Evolutionary conservation across 306 rosid species (phyloP).

Genomic region (Glycine latifolia): DNA sequence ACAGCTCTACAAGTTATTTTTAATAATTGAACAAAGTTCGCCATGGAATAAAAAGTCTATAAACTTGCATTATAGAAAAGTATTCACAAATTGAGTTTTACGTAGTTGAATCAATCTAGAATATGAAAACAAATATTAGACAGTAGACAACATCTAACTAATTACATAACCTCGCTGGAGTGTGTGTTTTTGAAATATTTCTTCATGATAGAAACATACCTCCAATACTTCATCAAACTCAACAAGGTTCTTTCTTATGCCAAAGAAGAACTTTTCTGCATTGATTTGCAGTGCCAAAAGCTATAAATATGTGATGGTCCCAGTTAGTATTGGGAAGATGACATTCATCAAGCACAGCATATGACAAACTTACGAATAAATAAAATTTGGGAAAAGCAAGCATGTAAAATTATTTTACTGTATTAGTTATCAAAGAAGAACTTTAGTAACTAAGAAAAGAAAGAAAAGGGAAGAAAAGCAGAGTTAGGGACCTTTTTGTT

Average conservation of each 20-base stretch:
- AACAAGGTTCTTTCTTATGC: slow-evolving; percentile 86
- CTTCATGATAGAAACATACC: slow-evolving; percentile 59
- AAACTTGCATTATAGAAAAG: slow-evolving; percentile 19
- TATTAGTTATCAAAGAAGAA: slow-evolving; percentile 24
- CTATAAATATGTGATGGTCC: slow-evolving; percentile 50
- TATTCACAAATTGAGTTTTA: slow-evolving; percentile 20
- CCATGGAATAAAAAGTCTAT: slow-evolving; percentile 13
- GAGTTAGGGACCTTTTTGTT: not conserved
- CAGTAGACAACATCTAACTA: slow-evolving; percentile 37
- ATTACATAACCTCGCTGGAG: slow-evolving; percentile 1
- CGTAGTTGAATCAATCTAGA: slow-evolving; percentile 34
- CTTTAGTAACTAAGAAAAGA: slow-evolving; percentile 19
- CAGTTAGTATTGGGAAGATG: slow-evolving; percentile 48
- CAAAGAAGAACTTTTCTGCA: slow-evolving; percentile 92
- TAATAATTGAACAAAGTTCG: slow-evolving; percentile 18
- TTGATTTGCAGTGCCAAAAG: slow-evolving; percentile 90
- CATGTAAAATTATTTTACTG: slow-evolving; percentile 35
- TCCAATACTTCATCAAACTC: slow-evolving; percentile 98
- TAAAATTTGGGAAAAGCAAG: slow-evolving; percentile 33
- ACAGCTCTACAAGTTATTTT: not conserved
- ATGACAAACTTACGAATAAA: slow-evolving; percentile 27
- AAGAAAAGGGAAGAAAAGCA: slow-evolving; percentile 32
- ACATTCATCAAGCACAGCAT: slow-evolving; percentile 34
- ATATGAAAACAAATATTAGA: slow-evolving; percentile 31
- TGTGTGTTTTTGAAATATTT: slow-evolving; percentile 20